Conservation (phyloP, 1,284 basidiomycete genomes). For the Hymenochaete sp. region DNA sequence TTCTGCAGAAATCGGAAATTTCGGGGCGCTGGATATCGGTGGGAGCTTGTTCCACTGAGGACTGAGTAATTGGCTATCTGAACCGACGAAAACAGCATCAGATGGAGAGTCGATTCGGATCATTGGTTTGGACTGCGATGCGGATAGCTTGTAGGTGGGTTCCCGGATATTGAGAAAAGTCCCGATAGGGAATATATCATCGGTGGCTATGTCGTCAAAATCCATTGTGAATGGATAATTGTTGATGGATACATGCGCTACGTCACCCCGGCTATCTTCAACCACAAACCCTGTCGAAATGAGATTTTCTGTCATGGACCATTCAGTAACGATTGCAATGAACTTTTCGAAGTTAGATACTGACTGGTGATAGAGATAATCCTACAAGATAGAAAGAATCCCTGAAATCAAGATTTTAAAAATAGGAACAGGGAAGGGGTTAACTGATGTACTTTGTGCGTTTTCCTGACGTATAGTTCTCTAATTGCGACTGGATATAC, state of each 20-base stretch:
- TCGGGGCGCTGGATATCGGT: slow-evolving; percentile 4
- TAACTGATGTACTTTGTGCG: no score
- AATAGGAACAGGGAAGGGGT: no score
- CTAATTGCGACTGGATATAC: no score
- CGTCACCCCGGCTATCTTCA: slow-evolving; percentile 26
- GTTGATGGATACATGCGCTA: slow-evolving; percentile 23
- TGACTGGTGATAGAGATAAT: no score
- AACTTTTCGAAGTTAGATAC: no score
- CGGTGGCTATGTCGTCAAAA: slow-evolving; percentile 20
- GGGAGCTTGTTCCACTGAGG: not conserved
- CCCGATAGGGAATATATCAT: slow-evolving; percentile 26
- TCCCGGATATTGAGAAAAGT: slow-evolving; percentile 28
- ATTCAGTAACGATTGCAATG: no score
- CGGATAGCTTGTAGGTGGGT: slow-evolving; percentile 25
- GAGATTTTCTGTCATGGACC: no score
- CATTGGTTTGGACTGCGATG: slow-evolving; percentile 18
- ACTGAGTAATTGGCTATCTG: not conserved
- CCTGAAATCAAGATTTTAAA: no score
- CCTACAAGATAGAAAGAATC: no score
- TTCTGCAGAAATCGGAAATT: not conserved
- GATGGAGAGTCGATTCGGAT: slow-evolving; percentile 28
- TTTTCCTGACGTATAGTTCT: no score
- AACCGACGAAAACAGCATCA: slow-evolving; percentile 23
- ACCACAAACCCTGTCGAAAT: no score
- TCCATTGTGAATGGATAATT: slow-evolving; percentile 24